Base-by-base conservation (phyloP, 179 eudicot genomes). In the Beta corolliflora region DNA sequence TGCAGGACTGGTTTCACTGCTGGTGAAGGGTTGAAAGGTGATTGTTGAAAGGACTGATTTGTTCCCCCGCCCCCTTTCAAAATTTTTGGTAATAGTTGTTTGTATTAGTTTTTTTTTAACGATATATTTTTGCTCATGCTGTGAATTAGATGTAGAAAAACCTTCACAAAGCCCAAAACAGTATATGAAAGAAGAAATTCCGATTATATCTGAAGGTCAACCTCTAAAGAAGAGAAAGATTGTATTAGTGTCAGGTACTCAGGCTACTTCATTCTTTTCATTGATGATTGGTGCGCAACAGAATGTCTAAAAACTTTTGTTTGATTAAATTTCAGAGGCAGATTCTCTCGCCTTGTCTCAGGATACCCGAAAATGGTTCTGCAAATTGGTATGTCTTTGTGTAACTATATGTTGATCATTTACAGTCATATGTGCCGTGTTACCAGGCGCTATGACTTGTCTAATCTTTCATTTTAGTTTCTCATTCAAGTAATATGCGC, bases 171-270 rank as follows among this genome's bases (percentile, higher is more conserved):
- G 15, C 25, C 15, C 41, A 64, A 36, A 10, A 64, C 21, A 63
- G 8, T 13, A 36, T 25, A 6, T 25, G 44, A 48, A 48, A 9
- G 2, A 11, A 66, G 70, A 66, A 66, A 10, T 9, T 11, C 70
- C 45, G 4, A 29, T 1, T 71, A 7, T 9, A 64, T 53, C 81
- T 15, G 83, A 79, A 70, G 56, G 29, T 63, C 85, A 79, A 66
- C 80, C 85, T 31, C 11, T 71, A 21, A 85, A 82, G 80, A 85
- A 71, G 70, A 75, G 84, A 75, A 82, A 75, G 70, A 31, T 80
- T 53, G 36, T 14, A 31, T 36, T 31, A 6, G 58, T 29, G 31
- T 50, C 52, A 73, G 83, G 83, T 80, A 80, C 18, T 29, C 25
- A 70, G 71, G 0, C 44, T 56, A 66, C 53, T 72, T 46, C 15